phyloP scores from a whole-genome alignment of 2,329 filamentous ascomycete genomes.

The Escovopsis sp. region DNA sequence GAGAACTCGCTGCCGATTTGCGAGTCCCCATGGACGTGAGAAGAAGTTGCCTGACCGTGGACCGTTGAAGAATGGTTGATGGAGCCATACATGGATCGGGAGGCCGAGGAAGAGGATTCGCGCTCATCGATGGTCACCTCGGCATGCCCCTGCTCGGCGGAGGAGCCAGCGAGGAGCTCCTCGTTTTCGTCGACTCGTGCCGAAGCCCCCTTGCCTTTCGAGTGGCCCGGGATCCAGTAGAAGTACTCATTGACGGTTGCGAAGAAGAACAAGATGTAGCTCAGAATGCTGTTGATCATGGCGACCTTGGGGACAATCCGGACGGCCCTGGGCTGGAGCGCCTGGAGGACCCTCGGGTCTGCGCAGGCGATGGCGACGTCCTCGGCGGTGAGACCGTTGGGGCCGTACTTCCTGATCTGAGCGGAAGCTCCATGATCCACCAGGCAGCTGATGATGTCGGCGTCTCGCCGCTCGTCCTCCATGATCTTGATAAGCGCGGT shows the following conservation, averaged over 20 bases:
- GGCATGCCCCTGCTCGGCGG: too few relatives aligned
- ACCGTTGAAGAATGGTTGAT: too few relatives aligned
- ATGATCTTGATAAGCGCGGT: constrained; percentile 2
- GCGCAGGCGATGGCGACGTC: not conserved
- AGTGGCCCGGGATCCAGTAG: too few relatives aligned
- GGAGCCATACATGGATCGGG: too few relatives aligned
- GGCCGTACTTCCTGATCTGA: not conserved
- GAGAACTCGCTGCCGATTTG: too few relatives aligned
- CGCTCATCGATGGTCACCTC: too few relatives aligned
- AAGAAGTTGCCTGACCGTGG: too few relatives aligned
- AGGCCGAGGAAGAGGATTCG: too few relatives aligned
- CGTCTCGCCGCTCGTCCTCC: not conserved
- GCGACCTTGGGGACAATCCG: not conserved
- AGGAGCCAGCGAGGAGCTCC: too few relatives aligned
- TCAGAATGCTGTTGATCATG: not conserved
- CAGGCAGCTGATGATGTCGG: constrained; percentile 1
- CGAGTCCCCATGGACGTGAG: too few relatives aligned
- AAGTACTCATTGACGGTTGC: not conserved
- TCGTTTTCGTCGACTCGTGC: too few relatives aligned
- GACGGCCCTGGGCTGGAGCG: not conserved
- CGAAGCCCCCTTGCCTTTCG: too few relatives aligned
- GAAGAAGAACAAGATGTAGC: constrained; percentile 1
- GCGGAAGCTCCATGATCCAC: not conserved
- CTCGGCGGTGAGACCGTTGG: not conserved
- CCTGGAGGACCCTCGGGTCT: not conserved